Percentiles rank a stretch among this genome's conserved stretches.
phyloP scores from a whole-genome alignment of 2,329 filamentous ascomycete species.

The Pseudogymnoascus sp. region DNA sequence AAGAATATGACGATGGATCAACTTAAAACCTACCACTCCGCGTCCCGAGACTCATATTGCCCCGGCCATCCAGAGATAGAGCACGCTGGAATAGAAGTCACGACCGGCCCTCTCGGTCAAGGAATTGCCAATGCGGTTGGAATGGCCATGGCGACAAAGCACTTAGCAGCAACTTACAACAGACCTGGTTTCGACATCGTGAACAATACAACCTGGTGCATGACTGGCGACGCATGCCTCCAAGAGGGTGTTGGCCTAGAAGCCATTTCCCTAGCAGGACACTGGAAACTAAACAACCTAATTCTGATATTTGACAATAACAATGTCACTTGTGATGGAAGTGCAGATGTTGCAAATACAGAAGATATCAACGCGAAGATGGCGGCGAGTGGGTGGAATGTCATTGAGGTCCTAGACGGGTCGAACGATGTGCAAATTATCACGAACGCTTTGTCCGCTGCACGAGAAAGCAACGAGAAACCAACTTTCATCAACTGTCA shows the following conservation, averaged over 20 bases:
- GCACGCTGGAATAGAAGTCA: slow-evolving; percentile 33
- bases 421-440: slow-evolving; percentile 35
- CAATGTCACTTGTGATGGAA: slow-evolving; percentile 40
- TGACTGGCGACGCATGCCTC: slow-evolving; percentile 40
- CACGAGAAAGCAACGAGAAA: slow-evolving; percentile 32
- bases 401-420: slow-evolving; percentile 39
- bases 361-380: slow-evolving; percentile 43
- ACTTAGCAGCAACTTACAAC: slow-evolving; percentile 38
- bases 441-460: slow-evolving; percentile 33
- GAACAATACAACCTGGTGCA: slow-evolving; percentile 39
- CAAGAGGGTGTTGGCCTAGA: slow-evolving; percentile 41
- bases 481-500: slow-evolving; percentile 43
- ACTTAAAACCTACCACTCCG: background rate
- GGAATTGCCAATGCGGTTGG: slow-evolving; percentile 16
- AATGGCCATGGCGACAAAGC: slow-evolving; percentile 40
- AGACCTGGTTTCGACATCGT: slow-evolving; percentile 35
- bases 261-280: slow-evolving; percentile 35
- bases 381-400: slow-evolving; percentile 38
- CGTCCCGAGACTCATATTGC: background rate
- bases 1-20: background rate
- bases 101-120: slow-evolving; percentile 41
- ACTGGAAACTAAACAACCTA: slow-evolving; percentile 38
- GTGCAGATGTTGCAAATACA: slow-evolving; percentile 37
- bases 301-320: slow-evolving; percentile 44
- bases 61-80: background rate